Conservation (phyloP, 805 yeast genomes). For the Candida ascalaphidarum region DNA sequence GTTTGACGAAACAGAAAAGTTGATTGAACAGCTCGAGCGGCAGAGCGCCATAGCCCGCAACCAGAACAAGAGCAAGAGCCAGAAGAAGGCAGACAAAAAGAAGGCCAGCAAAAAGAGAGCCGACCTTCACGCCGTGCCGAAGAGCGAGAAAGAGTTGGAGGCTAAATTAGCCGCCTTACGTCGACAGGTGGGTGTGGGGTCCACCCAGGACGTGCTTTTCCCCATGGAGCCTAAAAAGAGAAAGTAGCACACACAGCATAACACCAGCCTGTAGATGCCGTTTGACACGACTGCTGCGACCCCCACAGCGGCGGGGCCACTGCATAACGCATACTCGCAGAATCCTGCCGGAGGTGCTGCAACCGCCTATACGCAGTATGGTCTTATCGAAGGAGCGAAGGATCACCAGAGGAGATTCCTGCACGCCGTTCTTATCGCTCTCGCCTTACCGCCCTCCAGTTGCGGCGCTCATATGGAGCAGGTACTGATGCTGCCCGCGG, state of each 20-base stretch:
- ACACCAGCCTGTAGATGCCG: no score
- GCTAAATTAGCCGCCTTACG: constrained; percentile 21
- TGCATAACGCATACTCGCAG: no score
- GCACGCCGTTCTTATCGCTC: no score
- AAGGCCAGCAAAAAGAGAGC: constrained; percentile 7
- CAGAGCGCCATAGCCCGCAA: constrained; percentile 63
- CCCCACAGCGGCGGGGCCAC: no score
- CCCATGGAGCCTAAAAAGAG: constrained; percentile 7
- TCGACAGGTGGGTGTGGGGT: constrained; percentile 12
- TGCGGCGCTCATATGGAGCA: no score
- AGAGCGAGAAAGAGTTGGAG: constrained; percentile 26
- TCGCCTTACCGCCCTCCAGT: no score
- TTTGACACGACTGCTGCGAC: no score
- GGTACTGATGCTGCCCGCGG: no score
- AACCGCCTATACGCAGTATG: no score
- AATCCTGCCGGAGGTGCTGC: no score
- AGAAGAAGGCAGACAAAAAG: constrained; percentile 9
- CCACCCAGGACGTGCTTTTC: constrained; percentile 14
- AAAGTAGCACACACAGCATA: neutral
- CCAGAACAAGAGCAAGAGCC: constrained; percentile 12
- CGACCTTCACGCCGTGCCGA: constrained; percentile 22
- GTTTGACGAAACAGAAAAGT: constrained; percentile 51
- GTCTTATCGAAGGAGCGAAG: no score
- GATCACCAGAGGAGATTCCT: no score
- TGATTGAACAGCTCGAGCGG: constrained; percentile 58